These are phyloP conservation scores for Verticillium zaregamsianum DNA, from an alignment of 2,329 filamentous ascomycete genomes.

Conservation along the genomic window DNA sequence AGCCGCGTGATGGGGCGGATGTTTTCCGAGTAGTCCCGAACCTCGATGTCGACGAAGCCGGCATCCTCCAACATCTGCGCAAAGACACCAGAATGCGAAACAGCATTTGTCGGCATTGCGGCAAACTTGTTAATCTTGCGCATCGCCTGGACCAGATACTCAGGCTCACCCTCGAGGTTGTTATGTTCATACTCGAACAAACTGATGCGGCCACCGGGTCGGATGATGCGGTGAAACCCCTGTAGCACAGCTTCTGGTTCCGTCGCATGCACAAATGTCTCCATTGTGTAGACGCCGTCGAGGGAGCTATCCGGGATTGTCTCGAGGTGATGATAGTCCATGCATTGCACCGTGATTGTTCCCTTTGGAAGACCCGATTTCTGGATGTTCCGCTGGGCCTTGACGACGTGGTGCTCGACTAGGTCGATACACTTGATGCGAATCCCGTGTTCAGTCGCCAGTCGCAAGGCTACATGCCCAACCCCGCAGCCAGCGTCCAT, in stretches of 20 bases:
- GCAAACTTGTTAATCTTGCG: constrained; percentile 34
- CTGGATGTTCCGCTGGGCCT: constrained; percentile 36
- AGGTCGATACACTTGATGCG: constrained; percentile 44
- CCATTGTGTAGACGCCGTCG: constrained; percentile 52
- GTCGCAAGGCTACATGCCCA: constrained; percentile 42
- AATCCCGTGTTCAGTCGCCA: constrained; percentile 29
- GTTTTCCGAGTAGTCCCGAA: constrained; percentile 40
- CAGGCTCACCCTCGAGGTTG: no score
- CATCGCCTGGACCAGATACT: constrained; percentile 26
- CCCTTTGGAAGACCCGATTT: constrained; percentile 25
- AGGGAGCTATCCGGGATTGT: constrained; percentile 22
- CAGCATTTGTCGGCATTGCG: constrained; percentile 40
- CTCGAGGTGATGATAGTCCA: constrained; percentile 49
- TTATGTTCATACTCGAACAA: constrained; percentile 43
- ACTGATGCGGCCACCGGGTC: constrained; percentile 40
- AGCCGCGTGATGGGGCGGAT: constrained; percentile 43
- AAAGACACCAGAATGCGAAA: constrained; percentile 32
- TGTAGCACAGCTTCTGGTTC: constrained; percentile 36
- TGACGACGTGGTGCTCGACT: constrained; percentile 39
- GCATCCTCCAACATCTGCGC: constrained; percentile 34
- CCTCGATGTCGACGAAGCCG: constrained; percentile 39
- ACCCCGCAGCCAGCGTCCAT: constrained; percentile 49
- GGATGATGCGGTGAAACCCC: constrained; percentile 42
- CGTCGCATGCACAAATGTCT: constrained; percentile 51
- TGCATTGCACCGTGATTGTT: constrained; percentile 31